Evolutionary conservation across 345 rosid species (phyloP).

Genomic region (Acer campestre): DNA sequence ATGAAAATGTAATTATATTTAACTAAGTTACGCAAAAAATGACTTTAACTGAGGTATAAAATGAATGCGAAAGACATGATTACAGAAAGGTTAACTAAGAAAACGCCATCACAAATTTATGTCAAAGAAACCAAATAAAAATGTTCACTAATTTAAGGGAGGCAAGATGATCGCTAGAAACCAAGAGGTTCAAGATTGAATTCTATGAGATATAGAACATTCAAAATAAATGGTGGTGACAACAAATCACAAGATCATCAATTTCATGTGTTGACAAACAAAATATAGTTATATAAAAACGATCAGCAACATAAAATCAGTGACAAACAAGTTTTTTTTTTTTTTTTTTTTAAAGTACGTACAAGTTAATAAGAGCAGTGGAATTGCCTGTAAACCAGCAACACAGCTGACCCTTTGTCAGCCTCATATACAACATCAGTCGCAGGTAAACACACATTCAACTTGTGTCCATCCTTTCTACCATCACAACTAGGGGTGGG

Average conservation of each 20-base stretch:
- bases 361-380: background rate
- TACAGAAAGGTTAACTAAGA: too few relatives aligned
- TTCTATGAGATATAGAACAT: background rate
- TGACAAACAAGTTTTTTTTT: background rate
- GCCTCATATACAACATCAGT: slow-evolving; percentile 38
- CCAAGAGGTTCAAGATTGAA: background rate
- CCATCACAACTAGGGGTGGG: too few relatives aligned
- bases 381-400: slow-evolving; percentile 30
- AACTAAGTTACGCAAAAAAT: too few relatives aligned
- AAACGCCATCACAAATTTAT: too few relatives aligned
- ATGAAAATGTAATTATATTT: too few relatives aligned
- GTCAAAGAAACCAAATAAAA: background rate
- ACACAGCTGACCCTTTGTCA: slow-evolving; percentile 22
- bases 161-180: too few relatives aligned
- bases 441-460: slow-evolving; percentile 26
- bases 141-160: background rate
- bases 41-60: too few relatives aligned
- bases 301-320: background rate
- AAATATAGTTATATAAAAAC: background rate
- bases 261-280: background rate
- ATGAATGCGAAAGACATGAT: too few relatives aligned
- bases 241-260: background rate
- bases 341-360: background rate
- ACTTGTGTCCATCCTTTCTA: slow-evolving; percentile 26
- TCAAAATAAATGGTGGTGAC: background rate